These are phyloP conservation scores for Amanita rubescens DNA, from an alignment of 768 basidiomycete species.

Conservation along the genomic window DNA sequence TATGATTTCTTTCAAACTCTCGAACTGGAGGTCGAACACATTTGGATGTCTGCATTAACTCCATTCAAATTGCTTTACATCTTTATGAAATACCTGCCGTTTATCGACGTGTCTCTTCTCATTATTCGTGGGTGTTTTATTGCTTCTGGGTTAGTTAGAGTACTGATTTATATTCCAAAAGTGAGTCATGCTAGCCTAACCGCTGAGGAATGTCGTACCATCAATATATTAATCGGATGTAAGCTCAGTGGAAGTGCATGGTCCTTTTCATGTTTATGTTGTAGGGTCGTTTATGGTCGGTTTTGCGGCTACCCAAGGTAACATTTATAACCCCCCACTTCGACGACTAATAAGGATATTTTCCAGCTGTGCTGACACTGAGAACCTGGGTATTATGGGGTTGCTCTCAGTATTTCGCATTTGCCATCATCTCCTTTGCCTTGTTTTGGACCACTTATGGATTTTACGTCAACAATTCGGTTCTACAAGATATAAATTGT, in stretches of 20 bases:
- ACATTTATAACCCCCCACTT: not conserved
- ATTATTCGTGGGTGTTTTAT: slow-evolving; percentile 12
- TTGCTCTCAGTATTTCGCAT: not conserved
- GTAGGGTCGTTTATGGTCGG: not conserved
- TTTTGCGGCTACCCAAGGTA: not conserved
- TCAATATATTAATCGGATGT: not conserved
- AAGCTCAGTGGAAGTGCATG: not conserved
- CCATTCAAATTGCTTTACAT: slow-evolving; percentile 19
- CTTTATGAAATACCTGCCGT: slow-evolving; percentile 19
- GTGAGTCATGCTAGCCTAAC: not conserved
- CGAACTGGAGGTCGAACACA: slow-evolving; percentile 14
- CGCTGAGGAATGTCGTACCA: not conserved
- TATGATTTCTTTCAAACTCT: slow-evolving; percentile 21
- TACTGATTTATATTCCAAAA: not conserved
- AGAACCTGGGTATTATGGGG: slow-evolving; percentile 2
- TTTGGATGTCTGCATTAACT: slow-evolving; percentile 18
- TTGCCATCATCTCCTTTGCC: not conserved
- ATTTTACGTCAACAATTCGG: not conserved
- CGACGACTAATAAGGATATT: not conserved
- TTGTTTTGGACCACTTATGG: not conserved
- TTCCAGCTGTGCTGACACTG: slow-evolving; percentile 1
- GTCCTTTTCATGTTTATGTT: not conserved
- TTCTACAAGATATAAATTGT: not conserved
- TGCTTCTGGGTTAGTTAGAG: not conserved
- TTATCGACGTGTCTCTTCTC: slow-evolving; percentile 14